Percentiles rank a stretch among this genome's conserved stretches.
These are phyloP conservation scores for Staphylotrichum tortipilum DNA, from an alignment of 495 filamentous ascomycete species.

Conservation along the genomic window DNA sequence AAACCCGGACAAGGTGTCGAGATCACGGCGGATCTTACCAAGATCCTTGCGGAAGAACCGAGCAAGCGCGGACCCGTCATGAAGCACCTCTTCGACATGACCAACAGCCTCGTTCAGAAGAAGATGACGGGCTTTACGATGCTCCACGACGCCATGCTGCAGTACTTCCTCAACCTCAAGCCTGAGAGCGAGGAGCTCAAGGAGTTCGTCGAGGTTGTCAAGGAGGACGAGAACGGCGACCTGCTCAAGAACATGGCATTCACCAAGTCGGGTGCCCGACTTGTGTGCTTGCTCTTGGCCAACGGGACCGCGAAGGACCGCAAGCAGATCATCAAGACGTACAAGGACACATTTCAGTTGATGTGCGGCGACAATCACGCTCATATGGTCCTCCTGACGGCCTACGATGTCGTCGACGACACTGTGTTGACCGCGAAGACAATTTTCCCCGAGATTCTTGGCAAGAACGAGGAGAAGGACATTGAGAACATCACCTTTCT, in stretches of 20 bases:
- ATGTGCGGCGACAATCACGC: slow-evolving; percentile 73
- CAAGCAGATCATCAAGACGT: slow-evolving; percentile 75
- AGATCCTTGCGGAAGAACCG: slow-evolving; percentile 65
- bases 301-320: slow-evolving; percentile 86
- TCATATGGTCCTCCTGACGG: slow-evolving; percentile 72
- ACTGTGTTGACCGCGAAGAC: slow-evolving; percentile 79
- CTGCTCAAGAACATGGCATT: slow-evolving; percentile 91
- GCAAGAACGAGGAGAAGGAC: slow-evolving; percentile 51
- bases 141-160: slow-evolving; percentile 94
- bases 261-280: slow-evolving; percentile 73
- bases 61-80: slow-evolving; percentile 82
- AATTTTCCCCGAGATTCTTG: slow-evolving; percentile 74
- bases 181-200: slow-evolving; percentile 67
- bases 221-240: slow-evolving; percentile 81
- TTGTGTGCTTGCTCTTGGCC: slow-evolving; percentile 74
- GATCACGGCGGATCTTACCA: slow-evolving; percentile 48
- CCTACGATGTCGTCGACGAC: slow-evolving; percentile 88
- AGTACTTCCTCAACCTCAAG: slow-evolving; percentile 79
- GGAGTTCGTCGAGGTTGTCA: slow-evolving; percentile 84
- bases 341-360: slow-evolving; percentile 72
- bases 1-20: slow-evolving; percentile 45
- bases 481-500: slow-evolving; percentile 54
- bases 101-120: slow-evolving; percentile 89
- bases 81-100: slow-evolving; percentile 71
- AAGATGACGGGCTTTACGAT: slow-evolving; percentile 92